Evolutionary conservation across 306 rosid species (phyloP).

Genomic region (Vigna angularis): DNA sequence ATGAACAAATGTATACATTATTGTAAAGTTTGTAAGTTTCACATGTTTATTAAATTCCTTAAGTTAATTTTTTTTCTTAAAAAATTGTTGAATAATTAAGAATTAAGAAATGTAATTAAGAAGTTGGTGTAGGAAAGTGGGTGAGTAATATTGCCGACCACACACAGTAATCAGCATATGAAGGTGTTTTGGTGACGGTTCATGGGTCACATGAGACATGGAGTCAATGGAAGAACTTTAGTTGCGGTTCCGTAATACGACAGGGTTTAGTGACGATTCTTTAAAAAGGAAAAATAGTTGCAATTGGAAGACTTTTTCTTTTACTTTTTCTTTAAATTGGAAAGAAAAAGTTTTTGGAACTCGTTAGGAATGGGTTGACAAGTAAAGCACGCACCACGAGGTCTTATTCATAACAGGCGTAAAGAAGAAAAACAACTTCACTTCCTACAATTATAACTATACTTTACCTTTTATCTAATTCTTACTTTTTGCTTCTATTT

Average conservation of each 20-base stretch:
- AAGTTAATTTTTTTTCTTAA: no score
- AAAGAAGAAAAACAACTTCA: neutral
- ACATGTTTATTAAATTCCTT: conserved; percentile 1
- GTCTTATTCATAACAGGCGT: neutral
- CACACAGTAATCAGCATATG: neutral
- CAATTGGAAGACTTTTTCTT: conserved; percentile 36
- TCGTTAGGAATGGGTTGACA: conserved; percentile 6
- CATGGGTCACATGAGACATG: conserved; percentile 23
- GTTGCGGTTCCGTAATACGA: conserved; percentile 29
- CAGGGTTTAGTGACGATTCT: conserved; percentile 32
- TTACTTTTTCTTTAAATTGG: conserved; percentile 39
- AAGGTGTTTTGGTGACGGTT: neutral
- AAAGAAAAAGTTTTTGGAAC: conserved; percentile 23
- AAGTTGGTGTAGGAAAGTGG: neutral
- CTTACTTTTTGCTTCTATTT: no score
- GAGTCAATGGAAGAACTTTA: conserved; percentile 44
- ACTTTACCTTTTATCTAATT: no score
- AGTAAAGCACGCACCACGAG: neutral
- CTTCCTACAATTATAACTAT: neutral
- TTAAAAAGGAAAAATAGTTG: conserved; percentile 27
- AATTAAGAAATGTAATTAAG: neutral
- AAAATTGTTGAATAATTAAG: neutral
- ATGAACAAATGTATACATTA: neutral
- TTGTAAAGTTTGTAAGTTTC: neutral
- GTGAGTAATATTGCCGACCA: conserved; percentile 40